Evolutionary conservation across 352 stramenopile species (phyloP), one percentile per base, ranked within the genome.

Genomic region (Pythium monospermum): DNA sequence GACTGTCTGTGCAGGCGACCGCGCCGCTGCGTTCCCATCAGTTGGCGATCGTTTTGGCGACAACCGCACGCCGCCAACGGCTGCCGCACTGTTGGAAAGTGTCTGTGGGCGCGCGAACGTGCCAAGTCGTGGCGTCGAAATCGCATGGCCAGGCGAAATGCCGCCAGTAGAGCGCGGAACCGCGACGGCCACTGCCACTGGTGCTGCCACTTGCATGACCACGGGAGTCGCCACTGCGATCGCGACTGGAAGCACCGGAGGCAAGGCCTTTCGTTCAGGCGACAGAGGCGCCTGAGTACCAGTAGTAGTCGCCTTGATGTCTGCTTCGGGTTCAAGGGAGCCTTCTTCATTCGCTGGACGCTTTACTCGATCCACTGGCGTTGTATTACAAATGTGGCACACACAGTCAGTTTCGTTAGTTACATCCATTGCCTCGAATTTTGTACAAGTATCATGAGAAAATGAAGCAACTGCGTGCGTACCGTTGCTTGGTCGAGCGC

Each of bases 401-500:
- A 42, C 23, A 31, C 22, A 19, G 13, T 31, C 26, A 54, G n/a
- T n/a, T n/a, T n/a, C n/a, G n/a, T n/a, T n/a, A n/a, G n/a, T n/a
- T n/a, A n/a, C n/a, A n/a, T n/a, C n/a, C n/a, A n/a, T n/a, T n/a
- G n/a, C n/a, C n/a, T n/a, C n/a, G n/a, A n/a, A n/a, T n/a, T n/a
- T n/a, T n/a, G n/a, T n/a, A n/a, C n/a, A n/a, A n/a, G n/a, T n/a
- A n/a, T n/a, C n/a, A n/a, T n/a, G n/a, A n/a, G n/a, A n/a, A n/a
- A n/a, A n/a, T n/a, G n/a, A n/a, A n/a, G n/a, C n/a, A n/a, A n/a
- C n/a, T n/a, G n/a, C n/a, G n/a, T n/a, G n/a, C n/a, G 26, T 71
- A 91, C 81, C 69, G 49, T 83, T 83, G 30, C 72, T 76, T 5
- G 78, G 76, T 40, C 78, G 84, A 11, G 72, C 70, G 21, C 75